Conservation (phyloP, 345 rosid species). For the Cardamine resedifolia region DNA sequence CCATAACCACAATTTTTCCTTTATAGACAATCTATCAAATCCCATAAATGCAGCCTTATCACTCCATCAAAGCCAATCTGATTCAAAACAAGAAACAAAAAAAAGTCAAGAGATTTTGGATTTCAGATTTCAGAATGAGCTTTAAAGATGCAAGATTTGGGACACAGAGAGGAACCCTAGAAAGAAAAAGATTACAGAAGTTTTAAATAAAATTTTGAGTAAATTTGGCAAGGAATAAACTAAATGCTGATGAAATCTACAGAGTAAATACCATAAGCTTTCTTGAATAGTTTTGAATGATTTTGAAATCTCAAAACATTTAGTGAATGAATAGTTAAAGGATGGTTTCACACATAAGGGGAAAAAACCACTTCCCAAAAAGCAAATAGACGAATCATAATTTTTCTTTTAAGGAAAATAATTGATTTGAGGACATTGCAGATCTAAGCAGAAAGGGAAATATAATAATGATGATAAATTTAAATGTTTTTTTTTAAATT, state of each 20-base stretch:
- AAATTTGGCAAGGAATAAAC: slow-evolving; percentile 8
- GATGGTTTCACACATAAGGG: slow-evolving; percentile 3
- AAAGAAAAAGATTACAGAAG: slow-evolving; percentile 11
- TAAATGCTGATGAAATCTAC: slow-evolving; percentile 7
- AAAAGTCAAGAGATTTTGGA: neutral
- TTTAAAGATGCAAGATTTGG: slow-evolving; percentile 27
- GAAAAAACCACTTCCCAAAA: slow-evolving; percentile 17
- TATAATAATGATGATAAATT: slow-evolving; percentile 28
- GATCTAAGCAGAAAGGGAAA: slow-evolving; percentile 41
- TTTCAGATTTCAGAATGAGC: neutral
- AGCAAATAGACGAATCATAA: slow-evolving; percentile 22
- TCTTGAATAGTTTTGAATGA: slow-evolving; percentile 8
- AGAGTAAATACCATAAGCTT: slow-evolving; percentile 24
- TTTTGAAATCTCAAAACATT: slow-evolving; percentile 4
- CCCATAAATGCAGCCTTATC: slow-evolving; percentile 40
- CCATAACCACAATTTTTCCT: slow-evolving; percentile 48
- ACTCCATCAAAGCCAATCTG: slow-evolving; percentile 44
- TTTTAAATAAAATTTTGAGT: neutral
- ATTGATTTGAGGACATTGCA: slow-evolving; percentile 32
- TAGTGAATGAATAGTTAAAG: slow-evolving; percentile 16
- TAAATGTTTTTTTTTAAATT: neutral
- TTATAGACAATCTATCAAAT: slow-evolving; percentile 34
- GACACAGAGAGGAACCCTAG: slow-evolving; percentile 21
- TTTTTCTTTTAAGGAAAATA: slow-evolving; percentile 16
- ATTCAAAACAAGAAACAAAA: neutral